Evolutionary conservation across 192 early-diverging fungal genomes (phyloP).

Genomic region (Kickxella alabastrina): DNA sequence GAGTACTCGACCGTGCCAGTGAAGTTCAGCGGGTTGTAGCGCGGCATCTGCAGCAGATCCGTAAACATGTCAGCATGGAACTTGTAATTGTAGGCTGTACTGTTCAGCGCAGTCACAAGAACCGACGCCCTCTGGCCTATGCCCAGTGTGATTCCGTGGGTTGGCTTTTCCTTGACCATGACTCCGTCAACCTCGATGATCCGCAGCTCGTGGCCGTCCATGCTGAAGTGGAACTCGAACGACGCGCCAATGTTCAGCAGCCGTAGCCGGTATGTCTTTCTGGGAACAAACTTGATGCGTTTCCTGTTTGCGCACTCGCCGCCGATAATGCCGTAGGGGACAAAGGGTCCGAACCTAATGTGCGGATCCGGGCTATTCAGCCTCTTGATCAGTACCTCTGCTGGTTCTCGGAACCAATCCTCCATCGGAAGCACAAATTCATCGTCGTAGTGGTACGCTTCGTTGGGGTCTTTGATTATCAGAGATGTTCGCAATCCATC

Average conservation of each 20-base stretch:
- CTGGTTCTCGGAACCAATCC: conserved; percentile 70
- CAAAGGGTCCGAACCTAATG: conserved; percentile 18
- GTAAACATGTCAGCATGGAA: conserved; percentile 72
- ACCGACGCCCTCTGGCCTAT: conserved; percentile 75
- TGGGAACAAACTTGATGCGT: conserved; percentile 58
- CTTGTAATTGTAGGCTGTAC: conserved; percentile 57
- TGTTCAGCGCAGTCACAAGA: conserved; percentile 65
- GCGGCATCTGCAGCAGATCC: conserved; percentile 61
- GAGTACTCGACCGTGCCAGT: conserved; percentile 59
- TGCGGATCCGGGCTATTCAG: conserved; percentile 55
- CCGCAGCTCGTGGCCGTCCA: conserved; percentile 71
- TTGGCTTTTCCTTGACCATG: conserved; percentile 53
- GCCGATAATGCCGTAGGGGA: conserved; percentile 43
- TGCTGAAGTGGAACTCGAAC: conserved; percentile 68
- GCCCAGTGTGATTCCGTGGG: conserved; percentile 55
- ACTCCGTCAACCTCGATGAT: conserved; percentile 81
- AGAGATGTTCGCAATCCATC: conserved; percentile 72
- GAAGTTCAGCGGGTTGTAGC: conserved; percentile 55
- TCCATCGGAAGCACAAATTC: conserved; percentile 63
- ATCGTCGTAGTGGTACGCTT: conserved; percentile 58
- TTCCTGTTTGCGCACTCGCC: conserved; percentile 55
- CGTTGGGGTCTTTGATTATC: conserved; percentile 55
- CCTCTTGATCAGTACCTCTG: conserved; percentile 49
- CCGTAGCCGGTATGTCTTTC: conserved; percentile 77
- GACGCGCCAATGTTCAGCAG: conserved; percentile 72